Evolutionary conservation across 2,329 filamentous ascomycete genomes (phyloP), one percentile per base, ranked within the genome.

Genomic region (Trichoderma oligosporum): DNA sequence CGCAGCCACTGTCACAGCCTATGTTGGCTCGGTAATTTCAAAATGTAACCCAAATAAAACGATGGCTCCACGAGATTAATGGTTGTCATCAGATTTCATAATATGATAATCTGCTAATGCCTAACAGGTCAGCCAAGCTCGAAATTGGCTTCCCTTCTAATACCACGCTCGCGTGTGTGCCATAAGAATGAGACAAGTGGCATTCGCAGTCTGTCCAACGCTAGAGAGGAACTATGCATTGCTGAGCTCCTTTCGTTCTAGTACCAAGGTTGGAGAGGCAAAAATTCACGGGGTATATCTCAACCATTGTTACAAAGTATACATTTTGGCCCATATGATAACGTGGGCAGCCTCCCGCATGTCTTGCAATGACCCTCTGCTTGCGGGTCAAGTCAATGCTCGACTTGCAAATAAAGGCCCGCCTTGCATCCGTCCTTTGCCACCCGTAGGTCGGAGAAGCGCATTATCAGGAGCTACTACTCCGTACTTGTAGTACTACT

Each of bases 261-360:
- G n/a, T n/a, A n/a, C n/a, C n/a, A n/a, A n/a, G 18, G 22, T 38
- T 54, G 22, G 51, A 54, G 51, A 20, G 51, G 51, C 41, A 20
- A 36, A 9, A 16, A 9, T 14, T 4, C 18, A 44, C 18, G 38
- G 22, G 27, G 39, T 20, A 44, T 20, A 54, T 45, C 51, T 27
- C 25, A 20, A 45, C 44, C 39, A 54, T 16, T n/a, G 14, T 20
- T 35, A 18, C 24, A 42, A 25, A 20, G 6, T 42, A 42, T 41
- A 38, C 22, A 24, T 36, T 18, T 29, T 44, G 22, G 36, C 6
- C 27, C 25, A 52, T 24, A 12, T 41, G 25, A 41, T 33, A 33
- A 52, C 25, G 38, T 44, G 27, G 38, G 47, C 33, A 49, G 33
- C 22, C 33, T 49, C 22, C 39, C 39, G 51, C 44, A 39, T 29